A percentile compares a stretch with the other conserved stretches of the same genome.
phyloP scores from a whole-genome alignment of 768 basidiomycete genomes.

The Podaxis sp. region DNA sequence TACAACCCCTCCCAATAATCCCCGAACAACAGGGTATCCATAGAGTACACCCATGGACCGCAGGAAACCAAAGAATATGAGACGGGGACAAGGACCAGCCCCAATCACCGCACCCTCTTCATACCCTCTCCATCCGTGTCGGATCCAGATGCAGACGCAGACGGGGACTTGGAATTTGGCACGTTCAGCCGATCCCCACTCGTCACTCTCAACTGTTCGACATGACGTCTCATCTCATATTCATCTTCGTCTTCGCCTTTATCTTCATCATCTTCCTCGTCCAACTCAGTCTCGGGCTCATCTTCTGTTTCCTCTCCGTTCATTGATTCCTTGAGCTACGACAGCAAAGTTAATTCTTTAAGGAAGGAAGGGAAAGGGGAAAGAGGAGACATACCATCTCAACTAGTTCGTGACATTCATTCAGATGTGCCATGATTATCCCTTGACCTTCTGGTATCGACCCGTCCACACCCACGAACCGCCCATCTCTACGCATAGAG shows the following conservation, averaged over 20 bases:
- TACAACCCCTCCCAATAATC: neutral
- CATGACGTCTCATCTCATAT: neutral
- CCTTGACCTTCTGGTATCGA: conserved; percentile 94
- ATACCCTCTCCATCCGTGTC: neutral
- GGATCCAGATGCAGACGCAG: neutral
- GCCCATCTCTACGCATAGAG: conserved; percentile 87
- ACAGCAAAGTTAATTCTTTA: neutral
- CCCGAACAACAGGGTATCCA: neutral
- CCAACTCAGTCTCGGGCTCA: conserved; percentile 9
- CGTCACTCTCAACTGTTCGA: neutral
- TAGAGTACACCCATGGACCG: neutral
- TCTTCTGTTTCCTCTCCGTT: conserved; percentile 57
- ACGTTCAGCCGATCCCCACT: neutral
- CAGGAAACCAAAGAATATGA: neutral
- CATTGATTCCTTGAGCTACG: conserved; percentile 79
- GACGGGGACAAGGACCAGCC: neutral
- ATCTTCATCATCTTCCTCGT: conserved; percentile 48
- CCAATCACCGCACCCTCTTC: neutral
- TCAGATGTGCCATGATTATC: conserved; percentile 92
- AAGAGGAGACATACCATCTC: conserved; percentile 67
- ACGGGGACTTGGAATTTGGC: neutral
- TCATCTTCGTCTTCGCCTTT: conserved; percentile 28
- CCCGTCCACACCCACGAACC: conserved; percentile 86
- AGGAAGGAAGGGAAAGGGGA: neutral
- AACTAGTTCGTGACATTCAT: conserved; percentile 92